phyloP scores from a whole-genome alignment of 345 rosid species.

The Hibiscus trionum region DNA sequence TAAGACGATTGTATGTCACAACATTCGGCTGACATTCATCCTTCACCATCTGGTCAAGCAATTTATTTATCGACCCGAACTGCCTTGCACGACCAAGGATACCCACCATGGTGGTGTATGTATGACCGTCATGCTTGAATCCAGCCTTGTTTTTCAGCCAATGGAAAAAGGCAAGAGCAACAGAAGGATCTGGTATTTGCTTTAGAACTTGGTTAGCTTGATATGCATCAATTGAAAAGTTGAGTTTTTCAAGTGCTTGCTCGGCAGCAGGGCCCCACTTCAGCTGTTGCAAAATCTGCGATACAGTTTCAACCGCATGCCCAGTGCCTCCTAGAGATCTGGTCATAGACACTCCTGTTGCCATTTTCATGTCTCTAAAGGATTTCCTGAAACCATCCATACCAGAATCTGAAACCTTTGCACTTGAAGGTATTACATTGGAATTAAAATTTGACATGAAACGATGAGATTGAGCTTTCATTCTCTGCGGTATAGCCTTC shows the following conservation, averaged over 20 bases:
- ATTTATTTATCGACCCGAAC: slow-evolving; percentile 55
- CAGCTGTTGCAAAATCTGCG: slow-evolving; percentile 35
- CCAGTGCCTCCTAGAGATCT: slow-evolving; percentile 34
- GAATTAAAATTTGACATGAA: slow-evolving; percentile 30
- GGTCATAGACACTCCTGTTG: slow-evolving; percentile 25
- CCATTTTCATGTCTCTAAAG: slow-evolving; percentile 37
- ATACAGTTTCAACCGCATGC: slow-evolving; percentile 50
- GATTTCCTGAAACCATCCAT: slow-evolving; percentile 29
- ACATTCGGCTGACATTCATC: slow-evolving; percentile 84
- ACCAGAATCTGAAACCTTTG: slow-evolving; percentile 24
- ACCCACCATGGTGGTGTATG: slow-evolving; percentile 94
- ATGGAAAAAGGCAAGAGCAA: slow-evolving; percentile 75
- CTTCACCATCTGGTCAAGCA: slow-evolving; percentile 70
- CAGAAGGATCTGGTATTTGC: slow-evolving; percentile 63
- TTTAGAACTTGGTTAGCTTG: slow-evolving; percentile 92
- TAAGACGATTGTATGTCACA: slow-evolving; percentile 83
- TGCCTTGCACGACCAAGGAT: slow-evolving; percentile 83
- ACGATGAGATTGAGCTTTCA: slow-evolving; percentile 29
- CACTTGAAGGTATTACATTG: slow-evolving; percentile 27
- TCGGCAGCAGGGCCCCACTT: slow-evolving; percentile 77
- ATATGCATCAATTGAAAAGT: slow-evolving; percentile 52
- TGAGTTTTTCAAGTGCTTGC: slow-evolving; percentile 55
- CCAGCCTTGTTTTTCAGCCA: slow-evolving; percentile 68
- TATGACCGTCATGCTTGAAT: slow-evolving; percentile 83
- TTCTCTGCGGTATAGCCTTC: slow-evolving; percentile 35